Conservation (phyloP, 208 protist genomes). For the Trypanosoma theileri region DNA sequence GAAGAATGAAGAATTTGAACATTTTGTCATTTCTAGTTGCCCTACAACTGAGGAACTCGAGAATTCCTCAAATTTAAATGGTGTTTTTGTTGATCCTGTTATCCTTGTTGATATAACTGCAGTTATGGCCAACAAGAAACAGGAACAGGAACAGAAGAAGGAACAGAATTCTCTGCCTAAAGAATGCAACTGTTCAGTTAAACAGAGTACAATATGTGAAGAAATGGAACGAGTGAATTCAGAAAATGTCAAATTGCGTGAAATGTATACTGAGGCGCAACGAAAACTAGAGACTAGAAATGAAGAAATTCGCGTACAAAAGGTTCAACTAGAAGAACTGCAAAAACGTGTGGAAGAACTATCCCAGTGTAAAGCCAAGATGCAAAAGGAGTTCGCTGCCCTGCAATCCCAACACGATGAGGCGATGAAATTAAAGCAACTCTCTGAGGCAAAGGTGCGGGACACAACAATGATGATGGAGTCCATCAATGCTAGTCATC, state of each 20-base stretch:
- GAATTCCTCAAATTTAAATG: too few species aligned
- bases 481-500: not conserved
- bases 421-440: not conserved
- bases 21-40: too few species aligned
- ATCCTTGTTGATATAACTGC: constrained; percentile 59
- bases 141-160: not conserved
- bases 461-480: not conserved
- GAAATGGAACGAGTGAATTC: constrained; percentile 11
- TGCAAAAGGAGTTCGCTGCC: not conserved
- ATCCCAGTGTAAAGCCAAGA: not conserved
- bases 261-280: not conserved
- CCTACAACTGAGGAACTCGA: too few species aligned
- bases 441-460: not conserved
- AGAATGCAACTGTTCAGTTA: too few species aligned
- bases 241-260: constrained; percentile 11
- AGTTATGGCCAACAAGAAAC: constrained; percentile 15
- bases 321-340: constrained; percentile 5
- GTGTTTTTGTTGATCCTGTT: constrained; percentile 31
- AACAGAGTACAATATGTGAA: constrained; percentile 9
- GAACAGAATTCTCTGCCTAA: constrained; percentile 1
- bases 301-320: not conserved
- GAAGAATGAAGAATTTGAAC: not conserved
- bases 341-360: not conserved
- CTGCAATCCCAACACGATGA: not conserved
- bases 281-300: constrained; percentile 2